phyloP scores from a whole-genome alignment of 352 stramenopile species.

The Phytophthora sojae region DNA sequence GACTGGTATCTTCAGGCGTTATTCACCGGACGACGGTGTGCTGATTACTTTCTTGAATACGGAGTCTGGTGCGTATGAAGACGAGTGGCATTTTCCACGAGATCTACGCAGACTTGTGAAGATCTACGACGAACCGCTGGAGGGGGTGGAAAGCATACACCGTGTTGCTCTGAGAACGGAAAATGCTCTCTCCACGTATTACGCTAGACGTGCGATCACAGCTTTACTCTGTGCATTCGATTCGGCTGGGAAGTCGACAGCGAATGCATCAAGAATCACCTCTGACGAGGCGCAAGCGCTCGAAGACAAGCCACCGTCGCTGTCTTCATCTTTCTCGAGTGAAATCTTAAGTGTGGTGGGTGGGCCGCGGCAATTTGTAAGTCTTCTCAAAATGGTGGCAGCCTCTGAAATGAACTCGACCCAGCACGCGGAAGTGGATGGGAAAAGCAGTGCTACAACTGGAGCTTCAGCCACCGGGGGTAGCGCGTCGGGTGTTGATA shows the following conservation, averaged over 20 bases:
- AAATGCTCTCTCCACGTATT: constrained; percentile 84
- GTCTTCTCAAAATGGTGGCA: constrained; percentile 82
- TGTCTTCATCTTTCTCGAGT: constrained; percentile 31
- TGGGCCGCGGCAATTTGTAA: constrained; percentile 79
- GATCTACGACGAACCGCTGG: constrained; percentile 83
- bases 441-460: neutral
- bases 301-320: constrained; percentile 24
- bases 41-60: constrained; percentile 88
- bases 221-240: constrained; percentile 40
- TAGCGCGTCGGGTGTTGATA: constrained; percentile 12
- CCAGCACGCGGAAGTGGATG: constrained; percentile 20
- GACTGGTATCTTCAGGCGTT: constrained; percentile 74
- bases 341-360: constrained; percentile 64
- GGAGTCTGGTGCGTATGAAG: constrained; percentile 86
- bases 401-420: constrained; percentile 79
- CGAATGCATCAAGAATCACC: neutral
- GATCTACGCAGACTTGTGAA: constrained; percentile 80
- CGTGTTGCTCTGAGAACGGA: constrained; percentile 79
- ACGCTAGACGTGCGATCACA: constrained; percentile 67
- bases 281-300: constrained; percentile 7
- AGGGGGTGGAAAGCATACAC: constrained; percentile 78
- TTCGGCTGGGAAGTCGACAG: constrained; percentile 6
- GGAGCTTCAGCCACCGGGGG: neutral
- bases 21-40: constrained; percentile 65
- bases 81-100: constrained; percentile 79